These are phyloP conservation scores for Stenocarpella maydis DNA, from an alignment of 2,329 filamentous ascomycete species.

Conservation along the genomic window DNA sequence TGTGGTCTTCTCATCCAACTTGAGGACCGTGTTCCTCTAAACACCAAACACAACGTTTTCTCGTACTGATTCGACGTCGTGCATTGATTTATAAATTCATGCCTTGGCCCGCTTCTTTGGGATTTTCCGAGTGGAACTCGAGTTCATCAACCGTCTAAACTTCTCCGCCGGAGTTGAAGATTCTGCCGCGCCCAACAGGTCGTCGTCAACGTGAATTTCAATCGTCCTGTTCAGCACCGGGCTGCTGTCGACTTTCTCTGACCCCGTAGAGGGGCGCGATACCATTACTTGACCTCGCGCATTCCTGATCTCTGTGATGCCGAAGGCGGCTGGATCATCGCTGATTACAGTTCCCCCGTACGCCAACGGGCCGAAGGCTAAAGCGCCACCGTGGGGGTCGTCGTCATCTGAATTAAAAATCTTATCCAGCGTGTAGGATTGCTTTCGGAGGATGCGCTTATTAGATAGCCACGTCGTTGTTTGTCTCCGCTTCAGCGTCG, in stretches of 20 bases:
- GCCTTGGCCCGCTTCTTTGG: background rate
- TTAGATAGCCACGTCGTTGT: background rate
- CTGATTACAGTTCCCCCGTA: background rate
- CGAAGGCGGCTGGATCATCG: background rate
- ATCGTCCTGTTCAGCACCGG: conserved; percentile 8
- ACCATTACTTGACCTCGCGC: background rate
- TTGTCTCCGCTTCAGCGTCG: background rate
- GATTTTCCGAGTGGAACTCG: background rate
- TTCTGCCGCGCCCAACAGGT: conserved; percentile 21
- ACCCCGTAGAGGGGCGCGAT: background rate
- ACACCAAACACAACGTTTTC: too few relatives aligned
- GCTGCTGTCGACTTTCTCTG: background rate
- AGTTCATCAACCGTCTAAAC: conserved; percentile 22
- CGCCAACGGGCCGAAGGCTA: background rate
- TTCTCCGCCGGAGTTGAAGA: conserved; percentile 7
- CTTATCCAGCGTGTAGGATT: background rate
- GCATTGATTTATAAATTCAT: background rate
- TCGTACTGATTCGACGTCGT: background rate
- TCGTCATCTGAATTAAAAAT: background rate
- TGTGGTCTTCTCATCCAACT: too few relatives aligned
- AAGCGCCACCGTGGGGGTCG: background rate
- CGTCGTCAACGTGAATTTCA: conserved; percentile 21
- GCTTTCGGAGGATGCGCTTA: background rate
- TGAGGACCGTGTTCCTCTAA: too few relatives aligned
- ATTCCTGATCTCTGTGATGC: conserved; percentile 7